Percentiles rank a stretch among this genome's conserved stretches.
Conservation (phyloP, 306 rosid species). For the Cucumis sativus region DNA sequence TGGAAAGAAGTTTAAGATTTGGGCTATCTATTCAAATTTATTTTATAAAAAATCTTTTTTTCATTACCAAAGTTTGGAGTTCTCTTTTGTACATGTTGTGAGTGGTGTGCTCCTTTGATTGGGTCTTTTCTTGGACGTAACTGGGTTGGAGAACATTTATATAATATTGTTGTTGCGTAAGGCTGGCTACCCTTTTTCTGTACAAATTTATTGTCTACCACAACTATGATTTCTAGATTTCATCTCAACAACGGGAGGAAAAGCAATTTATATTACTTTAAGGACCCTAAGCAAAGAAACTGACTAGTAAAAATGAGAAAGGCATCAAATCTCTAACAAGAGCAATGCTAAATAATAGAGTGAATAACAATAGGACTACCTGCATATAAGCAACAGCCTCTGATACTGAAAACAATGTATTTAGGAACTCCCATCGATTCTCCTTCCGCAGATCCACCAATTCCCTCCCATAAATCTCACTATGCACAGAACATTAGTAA, state of each 20-base stretch:
- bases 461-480: slow-evolving; percentile 97
- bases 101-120: neutral
- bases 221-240: neutral
- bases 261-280: neutral
- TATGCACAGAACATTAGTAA: slow-evolving; percentile 44
- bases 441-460: slow-evolving; percentile 90
- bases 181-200: neutral
- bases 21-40: neutral
- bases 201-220: neutral
- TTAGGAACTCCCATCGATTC: slow-evolving; percentile 87
- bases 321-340: neutral
- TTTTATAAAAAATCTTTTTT: no score
- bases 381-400: slow-evolving; percentile 99
- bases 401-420: slow-evolving; percentile 89
- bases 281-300: neutral
- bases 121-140: neutral
- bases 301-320: neutral
- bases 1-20: neutral
- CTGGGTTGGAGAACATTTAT: neutral
- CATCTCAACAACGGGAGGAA: neutral
- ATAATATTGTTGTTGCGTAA: neutral
- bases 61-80: neutral
- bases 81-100: neutral
- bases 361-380: slow-evolving; percentile 22
- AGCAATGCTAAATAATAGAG: neutral